Base-by-base conservation (phyloP, 768 basidiomycete species). In the Suillus variegatus region DNA sequence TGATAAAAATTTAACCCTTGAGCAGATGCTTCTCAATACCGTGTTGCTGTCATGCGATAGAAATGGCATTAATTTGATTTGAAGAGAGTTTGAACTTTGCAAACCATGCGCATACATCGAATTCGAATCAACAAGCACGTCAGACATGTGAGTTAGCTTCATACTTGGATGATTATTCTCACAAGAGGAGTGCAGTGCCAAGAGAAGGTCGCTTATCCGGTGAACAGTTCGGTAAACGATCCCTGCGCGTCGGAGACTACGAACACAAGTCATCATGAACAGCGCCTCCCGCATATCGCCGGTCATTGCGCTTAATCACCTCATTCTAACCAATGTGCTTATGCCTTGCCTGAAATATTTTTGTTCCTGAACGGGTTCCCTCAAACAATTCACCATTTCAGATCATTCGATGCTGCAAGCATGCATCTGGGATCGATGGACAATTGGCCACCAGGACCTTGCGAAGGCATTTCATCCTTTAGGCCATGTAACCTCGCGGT, bases 141-240 rank as follows among this genome's bases (percentile, higher is more conserved):
- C 22, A 40, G 57, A 58, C 57, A 40, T 60, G 41, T 44, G 58
- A 60, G 58, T 41, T 41, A 7, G 58, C 7, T 57, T 43, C 58
- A 60, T 60, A 43, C 18, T 20, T n/a, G 20, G 32, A 13, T 2
- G 54, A 35, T 55, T 55, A 12, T 55, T 55, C 58, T 60, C 41
- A 60, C 38, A 28, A 60, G 9, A 60, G 25, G 22, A 41, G 41
- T 28, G 41, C 12, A 55, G 20, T 55, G 6, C 41, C 58, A 25
- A 22, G 57, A 25, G 41, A 44, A 20, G 41, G 28, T 28, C 41
- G 18, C 25, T 60, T 43, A 43, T 60, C 12, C 32, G 41, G 16
- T 32, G 41, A 43, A 25, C 51, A n/a, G 32, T 55, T 38, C 54
- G 20, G 54, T 55, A 55, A 55, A 55, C 54, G 6, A 36, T 35